phyloP scores from a whole-genome alignment of 2,329 filamentous ascomycete species.

The Gnomoniopsis sp. region DNA sequence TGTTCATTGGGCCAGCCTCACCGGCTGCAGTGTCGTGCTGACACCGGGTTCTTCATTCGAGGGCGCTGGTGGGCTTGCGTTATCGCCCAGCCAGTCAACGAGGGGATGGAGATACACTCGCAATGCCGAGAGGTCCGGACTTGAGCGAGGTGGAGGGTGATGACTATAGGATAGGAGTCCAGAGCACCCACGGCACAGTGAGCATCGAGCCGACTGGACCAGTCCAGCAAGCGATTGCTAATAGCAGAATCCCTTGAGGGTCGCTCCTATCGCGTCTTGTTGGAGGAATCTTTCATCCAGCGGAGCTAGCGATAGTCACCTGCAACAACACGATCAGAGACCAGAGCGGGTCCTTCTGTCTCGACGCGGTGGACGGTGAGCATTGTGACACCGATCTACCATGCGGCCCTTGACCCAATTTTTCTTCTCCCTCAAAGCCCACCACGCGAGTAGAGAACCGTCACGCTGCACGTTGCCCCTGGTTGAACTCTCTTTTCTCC shows the following conservation, averaged over 20 bases:
- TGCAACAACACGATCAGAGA: background rate
- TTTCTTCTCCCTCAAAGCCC: background rate
- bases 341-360: constrained; percentile 3
- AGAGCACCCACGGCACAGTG: background rate
- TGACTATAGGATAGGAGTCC: background rate
- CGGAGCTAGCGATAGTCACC: background rate
- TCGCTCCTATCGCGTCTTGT: background rate
- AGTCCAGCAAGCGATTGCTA: background rate
- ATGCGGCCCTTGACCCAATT: background rate
- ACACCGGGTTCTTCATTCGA: constrained; percentile 15
- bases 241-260: background rate
- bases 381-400: constrained; percentile 1
- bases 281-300: constrained; percentile 4
- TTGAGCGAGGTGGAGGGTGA: background rate
- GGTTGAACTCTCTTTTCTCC: no score
- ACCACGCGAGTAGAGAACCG: no score
- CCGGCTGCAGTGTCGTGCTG: constrained; percentile 18
- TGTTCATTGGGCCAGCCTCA: constrained; percentile 23
- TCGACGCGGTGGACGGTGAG: constrained; percentile 8
- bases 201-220: background rate
- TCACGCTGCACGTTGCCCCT: no score
- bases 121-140: background rate
- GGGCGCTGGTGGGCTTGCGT: constrained; percentile 3
- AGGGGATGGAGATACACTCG: background rate
- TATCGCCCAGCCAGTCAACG: constrained; percentile 12